Base-by-base conservation (phyloP, 371 early-diverging fungal species). In the Entomophthora muscae region DNA sequence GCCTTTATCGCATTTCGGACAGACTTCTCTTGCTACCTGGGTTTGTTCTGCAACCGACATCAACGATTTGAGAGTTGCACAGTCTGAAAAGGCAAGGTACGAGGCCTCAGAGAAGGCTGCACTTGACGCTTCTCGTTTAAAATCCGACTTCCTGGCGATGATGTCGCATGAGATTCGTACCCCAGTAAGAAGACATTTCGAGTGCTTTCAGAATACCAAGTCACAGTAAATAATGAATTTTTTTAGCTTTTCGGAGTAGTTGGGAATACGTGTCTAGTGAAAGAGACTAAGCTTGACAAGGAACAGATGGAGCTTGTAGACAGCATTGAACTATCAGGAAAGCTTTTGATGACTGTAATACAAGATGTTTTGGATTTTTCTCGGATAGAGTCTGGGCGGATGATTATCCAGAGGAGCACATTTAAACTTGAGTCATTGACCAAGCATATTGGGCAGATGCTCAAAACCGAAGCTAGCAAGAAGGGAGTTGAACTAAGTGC, bases 91-190 rank as follows among this genome's bases (percentile, higher is more conserved):
- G 26, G 42, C 42, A 24, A 23, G n/a, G 17, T 30, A 32, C 22
- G 42, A 23, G 31, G 30, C n/a, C 23, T 23, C 61, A 2, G 61
- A 23, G 5, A 62, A 62, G 10, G 62, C n/a, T 27, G 62, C 62
- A 21, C 10, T 22, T 26, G 42, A 62, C 23, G 51, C 62, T 12
- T 62, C 62, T 3, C 24, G 53, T 21, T n/a, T 63, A 17, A 63
- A 63, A 42, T 63, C 63, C 24, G 32, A 63, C 5, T 63, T 63
- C 56, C 23, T 63, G 27, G 54, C 63, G 1, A 63, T 32, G 32
- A 63, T 63, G 63, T 55, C 55, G 32, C 63, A 63, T 32, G 63
- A 63, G 32, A 54, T 63, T 29, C 27, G 63, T 21, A 63, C 63
- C 13, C 63, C 63, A n/a, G 56, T 63, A 62, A 62, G 23, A 33